phyloP scores from a whole-genome alignment of 75 land plant species.

The Sequoiadendron giganteum region DNA sequence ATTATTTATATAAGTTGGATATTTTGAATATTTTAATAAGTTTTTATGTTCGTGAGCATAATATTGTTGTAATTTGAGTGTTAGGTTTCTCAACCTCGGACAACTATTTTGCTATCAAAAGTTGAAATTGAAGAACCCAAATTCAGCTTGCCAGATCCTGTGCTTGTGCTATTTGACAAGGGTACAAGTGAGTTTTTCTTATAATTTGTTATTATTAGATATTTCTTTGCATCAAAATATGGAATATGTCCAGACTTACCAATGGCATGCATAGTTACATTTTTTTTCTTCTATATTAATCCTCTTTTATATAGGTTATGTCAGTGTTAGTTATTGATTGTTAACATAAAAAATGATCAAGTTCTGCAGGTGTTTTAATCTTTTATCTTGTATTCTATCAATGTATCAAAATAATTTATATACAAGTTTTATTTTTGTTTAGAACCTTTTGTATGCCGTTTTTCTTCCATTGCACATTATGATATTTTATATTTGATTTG shows the following conservation, averaged over 20 bases:
- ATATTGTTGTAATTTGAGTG: slow-evolving; percentile 4
- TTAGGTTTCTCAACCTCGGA: slow-evolving; percentile 71
- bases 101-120: slow-evolving; percentile 56
- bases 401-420: background rate
- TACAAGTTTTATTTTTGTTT: background rate
- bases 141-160: slow-evolving; percentile 62
- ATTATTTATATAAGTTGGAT: background rate
- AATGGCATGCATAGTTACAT: background rate
- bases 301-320: background rate
- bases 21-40: background rate
- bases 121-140: slow-evolving; percentile 77
- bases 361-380: background rate
- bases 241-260: background rate
- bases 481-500: background rate
- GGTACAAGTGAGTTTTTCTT: slow-evolving; percentile 48
- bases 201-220: background rate
- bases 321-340: background rate
- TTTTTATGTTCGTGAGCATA: slow-evolving; percentile 6
- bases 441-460: background rate
- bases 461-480: background rate
- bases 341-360: background rate
- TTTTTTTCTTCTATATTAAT: background rate
- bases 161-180: slow-evolving; percentile 56
- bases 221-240: background rate
- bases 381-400: background rate